phyloP scores from a whole-genome alignment of 2,329 filamentous ascomycete genomes.

The Aspergillus pseudoglaucus region DNA sequence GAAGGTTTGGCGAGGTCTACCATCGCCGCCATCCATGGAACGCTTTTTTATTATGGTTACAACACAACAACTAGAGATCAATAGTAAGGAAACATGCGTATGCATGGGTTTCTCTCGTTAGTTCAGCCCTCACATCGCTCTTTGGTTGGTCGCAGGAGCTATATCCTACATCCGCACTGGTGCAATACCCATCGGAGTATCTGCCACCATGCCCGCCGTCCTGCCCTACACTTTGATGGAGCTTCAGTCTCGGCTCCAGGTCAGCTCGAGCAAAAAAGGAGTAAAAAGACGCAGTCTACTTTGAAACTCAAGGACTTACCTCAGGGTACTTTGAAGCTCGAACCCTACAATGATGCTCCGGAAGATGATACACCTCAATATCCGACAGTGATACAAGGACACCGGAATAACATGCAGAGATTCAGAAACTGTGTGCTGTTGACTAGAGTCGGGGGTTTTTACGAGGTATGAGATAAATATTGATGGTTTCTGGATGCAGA shows the following conservation, averaged over 20 bases:
- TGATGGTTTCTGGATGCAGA: too few relatives aligned
- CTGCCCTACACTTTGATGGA: constrained; percentile 14
- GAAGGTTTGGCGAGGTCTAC: constrained; percentile 24
- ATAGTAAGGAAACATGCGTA: constrained; percentile 16
- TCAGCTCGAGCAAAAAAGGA: constrained; percentile 14
- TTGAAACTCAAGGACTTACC: constrained; percentile 45
- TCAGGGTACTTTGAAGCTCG: constrained; percentile 48
- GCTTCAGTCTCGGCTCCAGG: constrained; percentile 8
- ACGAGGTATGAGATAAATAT: constrained; percentile 53
- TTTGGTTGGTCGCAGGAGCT: neutral
- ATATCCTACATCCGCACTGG: constrained; percentile 7
- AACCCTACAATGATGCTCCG: constrained; percentile 36
- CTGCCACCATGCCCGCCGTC: constrained; percentile 24
- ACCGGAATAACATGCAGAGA: constrained; percentile 78
- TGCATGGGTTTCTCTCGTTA: constrained; percentile 13
- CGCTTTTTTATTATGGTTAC: neutral
- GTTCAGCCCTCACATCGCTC: constrained; percentile 2
- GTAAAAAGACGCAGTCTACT: constrained; percentile 32
- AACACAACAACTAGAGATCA: constrained; percentile 3
- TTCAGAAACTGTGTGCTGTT: constrained; percentile 87
- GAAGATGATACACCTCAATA: constrained; percentile 54
- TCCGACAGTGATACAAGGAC: constrained; percentile 83
- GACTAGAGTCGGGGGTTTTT: constrained; percentile 91
- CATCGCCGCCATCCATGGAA: constrained; percentile 2
- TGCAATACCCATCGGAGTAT: constrained; percentile 21